phyloP scores from a whole-genome alignment of 225 moss, liverwort and hornwort genomes.

The Neckera pumila region DNA sequence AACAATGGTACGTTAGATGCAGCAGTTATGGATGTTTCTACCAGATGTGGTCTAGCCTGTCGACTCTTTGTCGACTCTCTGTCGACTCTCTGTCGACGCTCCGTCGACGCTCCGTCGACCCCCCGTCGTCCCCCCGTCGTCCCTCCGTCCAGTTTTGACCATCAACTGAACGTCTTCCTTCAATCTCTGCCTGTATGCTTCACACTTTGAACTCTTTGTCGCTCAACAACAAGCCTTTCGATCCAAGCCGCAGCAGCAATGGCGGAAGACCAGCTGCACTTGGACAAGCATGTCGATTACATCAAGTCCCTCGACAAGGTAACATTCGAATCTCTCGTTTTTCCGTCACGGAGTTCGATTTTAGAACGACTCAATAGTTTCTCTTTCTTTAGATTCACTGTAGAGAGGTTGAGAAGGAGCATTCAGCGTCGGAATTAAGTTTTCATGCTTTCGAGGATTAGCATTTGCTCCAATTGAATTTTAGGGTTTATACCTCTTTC shows the following conservation, averaged over 20 bases:
- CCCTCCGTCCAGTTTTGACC: neutral
- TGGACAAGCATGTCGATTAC: constrained; percentile 73
- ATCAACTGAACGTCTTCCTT: neutral
- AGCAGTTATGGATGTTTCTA: no score
- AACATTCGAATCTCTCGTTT: neutral
- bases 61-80: no score
- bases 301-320: constrained; percentile 88
- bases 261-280: constrained; percentile 20
- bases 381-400: neutral
- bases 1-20: rapidly evolving
- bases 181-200: neutral
- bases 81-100: no score
- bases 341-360: neutral
- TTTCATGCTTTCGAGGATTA: neutral
- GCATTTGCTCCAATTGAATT: neutral
- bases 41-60: no score
- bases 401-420: neutral
- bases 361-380: neutral
- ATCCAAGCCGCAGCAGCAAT: neutral
- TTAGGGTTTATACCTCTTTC: neutral
- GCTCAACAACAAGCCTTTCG: neutral
- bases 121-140: neutral
- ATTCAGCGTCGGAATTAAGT: no score
- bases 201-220: neutral
- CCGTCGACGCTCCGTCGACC: neutral